These are phyloP conservation scores for Myrica gale DNA, from an alignment of 306 rosid species.

Conservation along the genomic window DNA sequence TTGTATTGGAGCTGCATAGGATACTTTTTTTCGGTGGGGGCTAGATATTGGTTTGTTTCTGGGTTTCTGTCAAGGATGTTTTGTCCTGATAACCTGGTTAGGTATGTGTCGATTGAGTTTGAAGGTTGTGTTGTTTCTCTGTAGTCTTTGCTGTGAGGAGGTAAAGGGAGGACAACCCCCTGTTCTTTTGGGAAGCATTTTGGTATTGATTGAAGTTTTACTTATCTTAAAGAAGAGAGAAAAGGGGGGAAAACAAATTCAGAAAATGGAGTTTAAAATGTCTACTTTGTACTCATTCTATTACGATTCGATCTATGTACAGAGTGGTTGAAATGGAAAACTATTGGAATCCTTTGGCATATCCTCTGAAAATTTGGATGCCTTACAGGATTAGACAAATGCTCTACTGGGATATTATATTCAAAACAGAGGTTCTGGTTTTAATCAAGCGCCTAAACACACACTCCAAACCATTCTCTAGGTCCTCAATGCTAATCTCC, in stretches of 20 bases:
- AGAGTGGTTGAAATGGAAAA: conserved; percentile 15
- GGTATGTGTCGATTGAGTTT: no score
- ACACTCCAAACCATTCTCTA: conserved; percentile 54
- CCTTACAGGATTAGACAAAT: conserved; percentile 19
- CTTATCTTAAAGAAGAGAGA: background rate
- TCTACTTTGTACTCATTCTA: conserved; percentile 23
- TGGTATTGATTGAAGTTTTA: no score
- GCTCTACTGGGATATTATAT: conserved; percentile 48
- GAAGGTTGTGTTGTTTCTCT: no score
- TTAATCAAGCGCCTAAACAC: conserved; percentile 58
- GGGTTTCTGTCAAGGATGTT: no score
- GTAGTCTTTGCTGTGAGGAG: no score
- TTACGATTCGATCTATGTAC: conserved; percentile 19
- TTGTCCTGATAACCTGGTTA: no score
- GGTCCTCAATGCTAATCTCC: conserved; percentile 46
- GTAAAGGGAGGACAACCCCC: no score
- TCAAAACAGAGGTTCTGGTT: conserved; percentile 57
- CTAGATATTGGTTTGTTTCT: no score
- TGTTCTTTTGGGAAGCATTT: no score
- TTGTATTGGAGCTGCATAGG: no score
- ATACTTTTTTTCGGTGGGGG: no score
- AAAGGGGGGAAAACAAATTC: background rate
- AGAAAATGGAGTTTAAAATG: background rate
- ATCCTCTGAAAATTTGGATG: conserved; percentile 45
- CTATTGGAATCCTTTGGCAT: conserved; percentile 26